Percentiles rank a stretch among this genome's conserved stretches.
Evolutionary conservation across 2,329 filamentous ascomycete species (phyloP).

Genomic region (Seiridium cupressi): DNA sequence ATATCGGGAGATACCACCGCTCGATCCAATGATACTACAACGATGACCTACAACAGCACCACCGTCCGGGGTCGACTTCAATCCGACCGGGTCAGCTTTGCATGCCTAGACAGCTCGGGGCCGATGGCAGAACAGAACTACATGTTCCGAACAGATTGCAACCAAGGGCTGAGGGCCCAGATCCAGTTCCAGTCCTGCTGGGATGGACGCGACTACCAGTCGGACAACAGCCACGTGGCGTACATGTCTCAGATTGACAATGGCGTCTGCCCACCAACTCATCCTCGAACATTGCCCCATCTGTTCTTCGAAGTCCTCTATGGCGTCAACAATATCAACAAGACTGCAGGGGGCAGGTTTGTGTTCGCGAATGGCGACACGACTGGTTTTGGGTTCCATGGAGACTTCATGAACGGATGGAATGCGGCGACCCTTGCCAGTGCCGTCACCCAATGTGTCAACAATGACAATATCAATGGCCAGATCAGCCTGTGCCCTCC

Average conservation of each 20-base stretch:
- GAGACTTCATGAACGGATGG: constrained; percentile 51
- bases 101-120: constrained; percentile 21
- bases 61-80: constrained; percentile 28
- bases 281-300: constrained; percentile 43
- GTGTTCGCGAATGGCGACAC: constrained; percentile 44
- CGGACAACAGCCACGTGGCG: constrained; percentile 37
- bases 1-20: constrained; percentile 52
- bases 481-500: neutral
- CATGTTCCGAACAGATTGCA: constrained; percentile 43
- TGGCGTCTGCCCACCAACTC: constrained; percentile 36
- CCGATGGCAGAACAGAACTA: constrained; percentile 33
- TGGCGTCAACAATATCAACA: constrained; percentile 19
- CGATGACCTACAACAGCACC: constrained; percentile 30
- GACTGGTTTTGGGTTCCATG: constrained; percentile 52
- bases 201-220: constrained; percentile 54
- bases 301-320: constrained; percentile 39
- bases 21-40: constrained; percentile 24
- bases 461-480: constrained; percentile 3
- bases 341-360: constrained; percentile 30
- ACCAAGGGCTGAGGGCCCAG: constrained; percentile 24
- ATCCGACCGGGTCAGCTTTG: constrained; percentile 27
- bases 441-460: constrained; percentile 1
- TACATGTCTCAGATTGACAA: constrained; percentile 36
- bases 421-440: constrained; percentile 32
- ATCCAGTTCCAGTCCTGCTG: constrained; percentile 64